Evolutionary conservation across 345 rosid genomes (phyloP), one percentile per base, ranked within the genome.

Genomic region (Rubroshorea leprosula): DNA sequence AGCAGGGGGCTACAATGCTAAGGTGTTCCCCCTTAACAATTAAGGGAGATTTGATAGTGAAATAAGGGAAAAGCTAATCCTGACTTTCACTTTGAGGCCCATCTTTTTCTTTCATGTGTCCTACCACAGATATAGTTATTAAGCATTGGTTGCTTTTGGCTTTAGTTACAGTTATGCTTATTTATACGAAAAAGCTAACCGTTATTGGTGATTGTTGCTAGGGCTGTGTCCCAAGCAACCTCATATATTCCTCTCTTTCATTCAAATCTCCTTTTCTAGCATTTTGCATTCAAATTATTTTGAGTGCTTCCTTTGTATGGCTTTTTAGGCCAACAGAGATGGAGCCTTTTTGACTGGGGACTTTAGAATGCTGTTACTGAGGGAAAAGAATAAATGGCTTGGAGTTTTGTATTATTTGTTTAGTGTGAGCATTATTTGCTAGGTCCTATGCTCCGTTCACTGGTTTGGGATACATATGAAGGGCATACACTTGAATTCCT

Each of bases 251-350:
- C 61, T 60, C 59, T 56, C 65, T 68, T 61, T 64, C 60, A 60
- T 80, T 77, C 80, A 77, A 80, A 78, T 39, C 80, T 72, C 59
- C 78, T 80, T 77, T 75, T 63, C 52, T 62, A 52, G 79, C 70
- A 62, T 67, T 77, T 73, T 76, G 77, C 68, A 52, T 77, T 74
- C 81, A 76, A 70, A 76, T 64, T 58, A 66, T 61, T n/a, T 71
- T 65, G 63, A 68, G 73, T 51, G 14, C 25, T n/a, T 61, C 62
- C 75, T 67, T 78, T 67, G 72, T 58, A 74, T 76, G 78, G 74
- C 82, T 79, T 80, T 83, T 83, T 67, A 77, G 77, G 76, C 77
- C 65, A 74, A 58, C 67, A 73, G 79, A 76, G 82, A 69, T 60
- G 49, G 24, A 69, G 62, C 65, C 81, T 79, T 79, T 83, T 83